A percentile compares a stretch with the other conserved stretches of the same genome.
phyloP scores from a whole-genome alignment of 1,139 yeast genomes.

The Hyphopichia wangnamkhiaoensis region DNA sequence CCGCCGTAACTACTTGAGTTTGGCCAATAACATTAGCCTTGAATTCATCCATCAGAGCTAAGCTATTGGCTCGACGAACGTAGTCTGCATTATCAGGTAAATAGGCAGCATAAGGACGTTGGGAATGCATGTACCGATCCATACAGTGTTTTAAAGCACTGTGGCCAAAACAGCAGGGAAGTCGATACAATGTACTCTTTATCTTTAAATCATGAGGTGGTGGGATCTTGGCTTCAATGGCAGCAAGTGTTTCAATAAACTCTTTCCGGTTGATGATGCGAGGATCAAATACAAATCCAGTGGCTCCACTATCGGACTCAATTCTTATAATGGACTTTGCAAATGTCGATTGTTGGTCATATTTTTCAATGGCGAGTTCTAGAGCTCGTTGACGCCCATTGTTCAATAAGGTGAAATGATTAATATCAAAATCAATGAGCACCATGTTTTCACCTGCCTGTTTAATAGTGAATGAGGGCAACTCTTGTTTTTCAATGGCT shows the following conservation, averaged over 20 bases:
- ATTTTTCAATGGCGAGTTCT: slow-evolving; percentile 9
- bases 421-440: slow-evolving; percentile 29
- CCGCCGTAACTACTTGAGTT: slow-evolving; percentile 34
- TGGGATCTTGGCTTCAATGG: slow-evolving; percentile 25
- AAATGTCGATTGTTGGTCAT: slow-evolving; percentile 10
- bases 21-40: slow-evolving; percentile 27
- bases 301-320: slow-evolving; percentile 30
- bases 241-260: slow-evolving; percentile 18
- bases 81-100: slow-evolving; percentile 33
- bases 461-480: slow-evolving; percentile 24
- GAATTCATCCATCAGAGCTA: slow-evolving; percentile 26
- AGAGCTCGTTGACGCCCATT: slow-evolving; percentile 31
- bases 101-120: slow-evolving; percentile 38
- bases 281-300: slow-evolving; percentile 27
- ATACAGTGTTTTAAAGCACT: slow-evolving; percentile 29
- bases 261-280: slow-evolving; percentile 16
- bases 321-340: slow-evolving; percentile 15
- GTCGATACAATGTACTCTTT: slow-evolving; percentile 27
- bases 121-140: slow-evolving; percentile 34
- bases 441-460: slow-evolving; percentile 37
- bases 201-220: slow-evolving; percentile 28
- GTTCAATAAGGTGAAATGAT: slow-evolving; percentile 26
- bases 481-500: slow-evolving; percentile 1
- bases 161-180: slow-evolving; percentile 35
- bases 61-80: slow-evolving; percentile 30